Base-by-base conservation (phyloP, 179 eudicot genomes). In the Heliamphora pulchella region DNA sequence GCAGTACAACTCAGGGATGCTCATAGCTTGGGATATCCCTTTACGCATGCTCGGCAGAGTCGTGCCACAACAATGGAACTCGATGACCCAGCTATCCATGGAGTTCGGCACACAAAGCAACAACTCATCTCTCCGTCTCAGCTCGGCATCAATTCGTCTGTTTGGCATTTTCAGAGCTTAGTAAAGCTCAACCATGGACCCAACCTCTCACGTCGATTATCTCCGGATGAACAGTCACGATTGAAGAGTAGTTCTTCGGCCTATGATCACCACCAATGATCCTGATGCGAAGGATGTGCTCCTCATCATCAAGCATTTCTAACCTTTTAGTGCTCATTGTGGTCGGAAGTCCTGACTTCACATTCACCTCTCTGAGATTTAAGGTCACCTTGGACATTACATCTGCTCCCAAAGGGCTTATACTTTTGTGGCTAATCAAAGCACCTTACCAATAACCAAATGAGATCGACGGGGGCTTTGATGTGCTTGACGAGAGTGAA, bases 181-280 rank as follows among this genome's bases (percentile, higher is more conserved):
- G 31, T 31, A 31, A 31, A 31, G 31, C 31, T 31, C 31, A 31
- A 31, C 31, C 31, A 31, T 31, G 31, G 31, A 31, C 31, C 31
- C 31, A 31, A 31, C 31, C 31, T 81, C 96, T 92, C 81, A 96
- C 96, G 5, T 88, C 96, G 8, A 89, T 90, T 79, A 88, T 87
- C 87, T 93, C 94, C 13, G 96, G 92, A 81, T 93, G 96, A 48
- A 92, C 88, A 48, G 97, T 88, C 18, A 90, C 85, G 77, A 88
- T 86, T 5, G 97, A 93, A 75, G 96, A 89, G 81, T 93, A 93
- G 87, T 93, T 93, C 84, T 79, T 67, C 44, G 83, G 85, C 22
- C 89, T 77, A 80, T 87, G 89, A 80, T 87, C 89, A 46, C 89
- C 89, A 1, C 89, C 88, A 62, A 87, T 47, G 67, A 87, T 83